Base-by-base conservation (phyloP, 2,329 filamentous ascomycete genomes). In the Alternaria sp. region DNA sequence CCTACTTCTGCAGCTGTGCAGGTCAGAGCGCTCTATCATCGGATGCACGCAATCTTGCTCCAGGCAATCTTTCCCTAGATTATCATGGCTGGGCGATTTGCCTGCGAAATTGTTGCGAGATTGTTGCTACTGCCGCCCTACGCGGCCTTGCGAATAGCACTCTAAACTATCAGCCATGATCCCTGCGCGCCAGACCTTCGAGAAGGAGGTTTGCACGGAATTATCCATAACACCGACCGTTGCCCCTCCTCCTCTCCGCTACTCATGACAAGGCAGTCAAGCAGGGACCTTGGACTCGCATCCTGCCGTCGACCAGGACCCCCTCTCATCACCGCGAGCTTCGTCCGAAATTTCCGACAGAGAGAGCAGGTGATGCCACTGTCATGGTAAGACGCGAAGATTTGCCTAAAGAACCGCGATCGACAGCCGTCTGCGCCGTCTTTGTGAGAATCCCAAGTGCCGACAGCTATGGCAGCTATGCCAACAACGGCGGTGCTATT, bases 151-250 rank as follows among this genome's bases (percentile, higher is more conserved):
- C 64, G 62, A 58, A 46, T 41, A 57, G 10, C 58, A 44, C 54
- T 25, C 11, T 51, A 18, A 9, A n/a, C 30, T 30, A 66, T 49
- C 70, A 69, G 59, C 69, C 65, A 63, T 66, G 43, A 71, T 68
- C 71, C 69, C 58, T 64, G 71, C 30, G 62, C 18, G 14, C 26
- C 23, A 30, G 28, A 56, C 51, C 65, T 74, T 73, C 71, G 61
- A 64, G 69, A 74, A 74, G 67, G 63, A 64, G 60, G 56, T 66
- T 67, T 65, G 62, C 59, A 54, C 66, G 64, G 66, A 68, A 61
- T 55, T 64, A 56, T 28, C 65, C 69, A 70, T 64, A 60, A 46
- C 56, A 59, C 63, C 64, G 60, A 60, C 68, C 60, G 67, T 70
- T 70, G 53, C 58, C 58, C 57, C 64, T 66, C 60, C 55, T 55